Conservation (phyloP, 495 filamentous ascomycete genomes). For the Talaromyces ruber region DNA sequence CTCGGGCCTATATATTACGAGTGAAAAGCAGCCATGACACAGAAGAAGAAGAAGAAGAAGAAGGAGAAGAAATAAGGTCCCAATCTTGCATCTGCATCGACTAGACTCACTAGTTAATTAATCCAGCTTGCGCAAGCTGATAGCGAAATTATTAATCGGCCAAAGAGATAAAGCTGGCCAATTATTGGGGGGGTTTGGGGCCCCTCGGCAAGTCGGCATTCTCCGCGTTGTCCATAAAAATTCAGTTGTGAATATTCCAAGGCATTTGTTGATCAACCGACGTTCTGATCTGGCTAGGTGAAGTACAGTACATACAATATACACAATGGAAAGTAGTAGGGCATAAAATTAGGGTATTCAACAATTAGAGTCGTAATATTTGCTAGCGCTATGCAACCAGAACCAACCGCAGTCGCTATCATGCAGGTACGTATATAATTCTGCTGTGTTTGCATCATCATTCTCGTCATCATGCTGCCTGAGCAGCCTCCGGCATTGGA, state of each 20-base stretch:
- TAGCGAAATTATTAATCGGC: neutral
- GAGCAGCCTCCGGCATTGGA: constrained; percentile 47
- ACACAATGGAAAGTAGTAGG: too few relatives aligned
- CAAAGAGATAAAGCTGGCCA: neutral
- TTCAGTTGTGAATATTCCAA: neutral
- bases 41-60: neutral
- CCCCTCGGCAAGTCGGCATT: neutral
- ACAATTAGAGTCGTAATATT: neutral
- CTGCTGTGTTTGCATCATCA: neutral
- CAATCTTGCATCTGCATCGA: neutral
- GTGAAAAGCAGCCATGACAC: neutral
- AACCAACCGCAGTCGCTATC: neutral
- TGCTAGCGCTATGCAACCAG: constrained; percentile 2
- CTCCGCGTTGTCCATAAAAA: neutral
- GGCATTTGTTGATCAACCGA: too few relatives aligned
- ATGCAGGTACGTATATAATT: neutral
- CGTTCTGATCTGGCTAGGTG: too few relatives aligned
- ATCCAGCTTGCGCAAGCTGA: neutral
- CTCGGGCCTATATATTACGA: neutral
- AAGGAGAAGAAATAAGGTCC: neutral
- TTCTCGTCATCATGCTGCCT: neutral
- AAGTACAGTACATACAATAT: too few relatives aligned
- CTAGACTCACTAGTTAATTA: neutral
- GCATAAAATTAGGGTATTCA: neutral
- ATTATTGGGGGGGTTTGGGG: neutral